Base-by-base conservation (phyloP, 202 grass and related monocot species). In the Schoenoplectus triqueter region DNA sequence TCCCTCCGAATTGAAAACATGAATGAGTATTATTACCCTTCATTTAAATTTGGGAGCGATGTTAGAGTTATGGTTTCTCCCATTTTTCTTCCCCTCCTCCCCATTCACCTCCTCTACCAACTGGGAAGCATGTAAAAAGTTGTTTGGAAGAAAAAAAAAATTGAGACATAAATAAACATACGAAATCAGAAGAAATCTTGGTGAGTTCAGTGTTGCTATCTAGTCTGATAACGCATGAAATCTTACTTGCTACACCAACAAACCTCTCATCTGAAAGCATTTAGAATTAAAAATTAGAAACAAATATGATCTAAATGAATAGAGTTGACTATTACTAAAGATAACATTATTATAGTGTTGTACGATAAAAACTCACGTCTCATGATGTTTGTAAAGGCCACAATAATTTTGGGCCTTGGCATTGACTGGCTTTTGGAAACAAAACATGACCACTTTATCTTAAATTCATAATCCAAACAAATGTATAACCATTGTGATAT, bases 181-280 rank as follows among this genome's bases (percentile, higher is more conserved):
- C 89, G 44, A 7, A 17, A 80, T 80, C 78, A 75, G 86, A 91
- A 86, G 84, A 86, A 80, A 86, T 91, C 47, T 86, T 88, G 48
- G 64, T 69, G 56, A 84, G 39, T 71, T 88, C 89, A 42, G 80
- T 91, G 66, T 91, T 91, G 7, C 87, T 83, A 31, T 79, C 44
- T 81, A 88, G 50, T 22, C 80, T 70, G 13, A 86, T 82, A 63
- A 91, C 69, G 80, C 66, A 73, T 80, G 89, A 80, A 50, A 18
- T 84, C 71, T 86, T 91, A 87, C 86, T 88, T 86, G 84, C 84
- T 51, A 91, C 80, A 81, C 64, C 67, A 79, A 86, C 82, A 70
- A 88, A 57, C 73, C 85, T 91, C 80, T 84, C 89, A 69, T 86
- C 86, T 88, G 85, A 62, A 85, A 86, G 73, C 59, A 68, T 55